A percentile compares a stretch with the other conserved stretches of the same genome.
Evolutionary conservation across 768 basidiomycete genomes (phyloP).

Genomic region (Tricholoma hemisulphureum): DNA sequence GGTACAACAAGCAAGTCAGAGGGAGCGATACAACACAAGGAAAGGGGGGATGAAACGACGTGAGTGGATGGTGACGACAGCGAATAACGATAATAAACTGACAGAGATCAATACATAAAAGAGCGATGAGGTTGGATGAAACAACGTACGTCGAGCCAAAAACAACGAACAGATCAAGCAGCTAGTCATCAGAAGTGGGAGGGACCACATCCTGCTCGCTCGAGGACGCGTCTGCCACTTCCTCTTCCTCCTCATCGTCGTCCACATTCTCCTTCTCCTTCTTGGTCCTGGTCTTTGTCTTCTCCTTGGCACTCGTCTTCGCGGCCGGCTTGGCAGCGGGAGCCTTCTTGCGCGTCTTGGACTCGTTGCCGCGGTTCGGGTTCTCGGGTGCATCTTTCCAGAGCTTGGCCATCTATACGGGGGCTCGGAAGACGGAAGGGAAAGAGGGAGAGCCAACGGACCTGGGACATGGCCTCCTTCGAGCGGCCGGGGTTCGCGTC

Average conservation of each 20-base stretch:
- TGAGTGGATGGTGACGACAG: not conserved
- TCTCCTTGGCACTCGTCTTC: slow-evolving; percentile 14
- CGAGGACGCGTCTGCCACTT: slow-evolving; percentile 1
- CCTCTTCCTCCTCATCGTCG: slow-evolving; percentile 13
- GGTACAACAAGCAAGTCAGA: no score
- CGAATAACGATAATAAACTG: not conserved
- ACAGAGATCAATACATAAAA: not conserved
- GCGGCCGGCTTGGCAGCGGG: slow-evolving; percentile 30
- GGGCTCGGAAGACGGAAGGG: not conserved
- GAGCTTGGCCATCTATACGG: slow-evolving; percentile 47
- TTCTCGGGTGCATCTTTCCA: slow-evolving; percentile 65
- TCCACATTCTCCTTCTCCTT: slow-evolving; percentile 11
- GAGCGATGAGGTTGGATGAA: not conserved
- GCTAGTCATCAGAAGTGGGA: not conserved
- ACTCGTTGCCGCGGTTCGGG: slow-evolving; percentile 57
- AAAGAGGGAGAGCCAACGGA: slow-evolving; percentile 23
- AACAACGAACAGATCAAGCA: not conserved
- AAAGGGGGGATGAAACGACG: no score
- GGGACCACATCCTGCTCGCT: not conserved
- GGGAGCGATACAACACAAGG: no score
- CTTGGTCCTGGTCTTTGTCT: slow-evolving; percentile 21
- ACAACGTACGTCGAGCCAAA: not conserved
- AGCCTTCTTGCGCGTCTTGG: slow-evolving; percentile 46
- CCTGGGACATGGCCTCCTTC: slow-evolving; percentile 55
- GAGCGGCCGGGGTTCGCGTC: slow-evolving; percentile 47